These are phyloP conservation scores for Arthroderma sp. DNA, from an alignment of 2,329 filamentous ascomycete genomes.

Conservation along the genomic window DNA sequence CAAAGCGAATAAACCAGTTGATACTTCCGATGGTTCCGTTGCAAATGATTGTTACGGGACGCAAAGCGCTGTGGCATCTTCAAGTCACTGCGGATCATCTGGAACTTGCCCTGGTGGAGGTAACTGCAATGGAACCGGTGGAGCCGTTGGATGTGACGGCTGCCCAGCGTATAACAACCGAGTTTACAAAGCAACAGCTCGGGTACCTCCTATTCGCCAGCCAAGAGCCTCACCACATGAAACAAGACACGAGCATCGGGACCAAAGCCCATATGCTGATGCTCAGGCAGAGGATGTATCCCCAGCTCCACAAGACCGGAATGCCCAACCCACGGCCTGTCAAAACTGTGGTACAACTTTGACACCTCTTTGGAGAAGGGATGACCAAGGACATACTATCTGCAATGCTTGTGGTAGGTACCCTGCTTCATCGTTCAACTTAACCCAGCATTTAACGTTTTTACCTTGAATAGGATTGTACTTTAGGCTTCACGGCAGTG, in stretches of 20 bases:
- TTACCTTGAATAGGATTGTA: slow-evolving; percentile 57
- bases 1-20: slow-evolving; percentile 7
- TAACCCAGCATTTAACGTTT: not conserved
- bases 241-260: slow-evolving; percentile 10
- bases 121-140: slow-evolving; percentile 89
- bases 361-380: slow-evolving; percentile 86
- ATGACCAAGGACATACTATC: slow-evolving; percentile 89
- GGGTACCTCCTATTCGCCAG: slow-evolving; percentile 25
- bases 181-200: slow-evolving; percentile 66
- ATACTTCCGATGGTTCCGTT: slow-evolving; percentile 13
- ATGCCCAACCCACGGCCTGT: slow-evolving; percentile 65
- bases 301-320: slow-evolving; percentile 14
- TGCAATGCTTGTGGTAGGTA: slow-evolving; percentile 92
- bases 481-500: slow-evolving; percentile 87
- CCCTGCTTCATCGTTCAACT: not conserved
- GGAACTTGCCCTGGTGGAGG: slow-evolving; percentile 95
- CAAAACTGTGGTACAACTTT: slow-evolving; percentile 96
- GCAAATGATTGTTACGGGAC: slow-evolving; percentile 22
- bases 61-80: slow-evolving; percentile 19
- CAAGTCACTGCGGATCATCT: slow-evolving; percentile 14
- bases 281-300: slow-evolving; percentile 13
- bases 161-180: slow-evolving; percentile 97
- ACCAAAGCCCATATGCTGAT: slow-evolving; percentile 15
- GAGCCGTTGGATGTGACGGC: slow-evolving; percentile 85
- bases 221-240: slow-evolving; percentile 19